Conservation (phyloP, 805 yeast genomes). For the Schwanniomyces sp. region DNA sequence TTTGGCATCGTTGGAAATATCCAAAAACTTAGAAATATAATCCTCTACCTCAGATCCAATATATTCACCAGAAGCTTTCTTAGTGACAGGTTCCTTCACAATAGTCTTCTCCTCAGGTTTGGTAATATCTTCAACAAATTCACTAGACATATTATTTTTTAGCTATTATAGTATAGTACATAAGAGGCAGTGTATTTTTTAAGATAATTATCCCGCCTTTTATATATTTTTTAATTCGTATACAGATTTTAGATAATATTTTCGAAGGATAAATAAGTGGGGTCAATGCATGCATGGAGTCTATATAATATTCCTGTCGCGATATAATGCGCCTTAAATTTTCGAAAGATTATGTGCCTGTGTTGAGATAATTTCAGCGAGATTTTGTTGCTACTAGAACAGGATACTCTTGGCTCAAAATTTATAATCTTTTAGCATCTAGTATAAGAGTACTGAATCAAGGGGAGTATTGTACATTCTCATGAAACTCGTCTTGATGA, state of each 20-base stretch:
- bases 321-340: background rate
- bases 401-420: too few relatives aligned
- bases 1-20: conserved; percentile 29
- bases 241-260: too few relatives aligned
- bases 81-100: conserved; percentile 1
- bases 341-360: background rate
- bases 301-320: too few relatives aligned
- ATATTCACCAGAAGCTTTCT: conserved; percentile 4
- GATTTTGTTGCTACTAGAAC: too few relatives aligned
- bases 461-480: too few relatives aligned
- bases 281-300: too few relatives aligned
- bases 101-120: conserved; percentile 3
- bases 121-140: conserved; percentile 18
- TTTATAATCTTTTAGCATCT: too few relatives aligned
- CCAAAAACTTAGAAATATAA: conserved; percentile 36
- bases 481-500: too few relatives aligned
- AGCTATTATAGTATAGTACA: too few relatives aligned
- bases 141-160: conserved; percentile 17
- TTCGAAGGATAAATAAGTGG: too few relatives aligned
- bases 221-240: too few relatives aligned
- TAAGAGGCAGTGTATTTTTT: conserved; percentile 9
- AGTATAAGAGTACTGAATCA: background rate
- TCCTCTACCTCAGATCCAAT: conserved; percentile 23
- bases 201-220: too few relatives aligned
- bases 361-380: background rate